A percentile compares a stretch with the other conserved stretches of the same genome.
Conservation (phyloP, 805 yeast genomes). For the Jamesozyma lodderae region DNA sequence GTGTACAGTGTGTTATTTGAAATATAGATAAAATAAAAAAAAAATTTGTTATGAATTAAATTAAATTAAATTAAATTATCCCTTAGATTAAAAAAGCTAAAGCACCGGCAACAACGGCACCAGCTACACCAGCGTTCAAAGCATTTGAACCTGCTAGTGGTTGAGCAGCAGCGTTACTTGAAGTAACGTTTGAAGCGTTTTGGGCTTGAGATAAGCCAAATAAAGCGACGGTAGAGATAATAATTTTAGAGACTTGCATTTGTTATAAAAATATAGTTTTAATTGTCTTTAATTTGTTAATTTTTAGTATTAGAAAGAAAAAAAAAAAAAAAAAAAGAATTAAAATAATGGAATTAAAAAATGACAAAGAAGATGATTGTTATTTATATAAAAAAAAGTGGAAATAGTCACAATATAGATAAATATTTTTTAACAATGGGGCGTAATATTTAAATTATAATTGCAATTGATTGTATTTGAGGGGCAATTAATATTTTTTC, state of each 20-base stretch:
- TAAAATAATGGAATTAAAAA: neutral
- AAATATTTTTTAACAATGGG: too few relatives aligned
- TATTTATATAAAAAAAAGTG: too few relatives aligned
- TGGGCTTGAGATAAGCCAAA: slow-evolving; percentile 6
- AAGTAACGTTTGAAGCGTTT: slow-evolving; percentile 3
- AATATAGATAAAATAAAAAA: neutral
- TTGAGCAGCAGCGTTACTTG: slow-evolving; percentile 5
- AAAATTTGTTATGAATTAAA: too few relatives aligned
- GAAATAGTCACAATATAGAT: too few relatives aligned
- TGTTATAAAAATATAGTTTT: neutral
- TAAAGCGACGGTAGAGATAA: slow-evolving; percentile 8
- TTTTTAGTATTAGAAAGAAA: neutral
- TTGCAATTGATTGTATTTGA: too few relatives aligned
- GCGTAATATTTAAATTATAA: too few relatives aligned
- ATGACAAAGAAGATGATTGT: neutral
- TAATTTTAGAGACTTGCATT: slow-evolving; percentile 9
- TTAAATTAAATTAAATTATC: too few relatives aligned
- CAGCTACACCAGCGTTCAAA: slow-evolving; percentile 8
- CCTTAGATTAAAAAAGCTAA: slow-evolving; percentile 8
- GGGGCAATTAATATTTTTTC: too few relatives aligned
- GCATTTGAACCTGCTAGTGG: neutral
- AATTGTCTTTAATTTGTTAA: neutral
- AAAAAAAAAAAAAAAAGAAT: too few relatives aligned
- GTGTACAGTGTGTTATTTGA: neutral
- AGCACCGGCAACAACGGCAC: slow-evolving; percentile 13